Evolutionary conservation across 176 grass and related monocot species (phyloP).

Genomic region (Triticum monococcum): DNA sequence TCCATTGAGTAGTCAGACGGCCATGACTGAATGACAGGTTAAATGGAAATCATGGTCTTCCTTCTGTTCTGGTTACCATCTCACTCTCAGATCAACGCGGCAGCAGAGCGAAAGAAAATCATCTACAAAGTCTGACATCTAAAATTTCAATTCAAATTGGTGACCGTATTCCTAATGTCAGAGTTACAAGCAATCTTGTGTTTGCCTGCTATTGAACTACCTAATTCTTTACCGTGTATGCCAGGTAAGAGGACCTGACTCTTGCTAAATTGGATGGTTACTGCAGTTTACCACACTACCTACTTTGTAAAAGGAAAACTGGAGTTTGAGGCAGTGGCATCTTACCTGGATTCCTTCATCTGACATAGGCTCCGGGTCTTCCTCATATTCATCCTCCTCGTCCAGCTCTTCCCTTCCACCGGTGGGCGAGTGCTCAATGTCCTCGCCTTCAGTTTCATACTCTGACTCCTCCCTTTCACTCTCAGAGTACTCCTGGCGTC

Average conservation of each 20-base stretch:
- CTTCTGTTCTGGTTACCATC: background rate
- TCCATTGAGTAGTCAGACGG: background rate
- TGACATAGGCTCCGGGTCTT: conserved; percentile 59
- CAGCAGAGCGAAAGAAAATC: background rate
- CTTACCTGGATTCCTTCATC: conserved; percentile 78
- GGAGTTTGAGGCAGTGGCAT: conserved; percentile 1
- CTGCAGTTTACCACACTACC: background rate
- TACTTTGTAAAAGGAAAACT: background rate
- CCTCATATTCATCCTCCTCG: conserved; percentile 89
- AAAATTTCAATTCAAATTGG: background rate
- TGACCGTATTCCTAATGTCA: background rate
- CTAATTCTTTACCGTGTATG: background rate
- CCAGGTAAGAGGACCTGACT: background rate
- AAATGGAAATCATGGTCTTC: background rate
- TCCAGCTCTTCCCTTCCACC: conserved; percentile 66
- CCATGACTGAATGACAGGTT: background rate
- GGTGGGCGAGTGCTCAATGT: conserved; percentile 66
- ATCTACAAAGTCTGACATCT: background rate
- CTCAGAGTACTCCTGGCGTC: conserved; percentile 62
- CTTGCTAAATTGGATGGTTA: background rate
- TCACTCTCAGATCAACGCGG: background rate
- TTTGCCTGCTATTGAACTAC: background rate
- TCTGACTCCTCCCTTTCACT: conserved; percentile 85
- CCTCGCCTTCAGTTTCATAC: conserved; percentile 94
- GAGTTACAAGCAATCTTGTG: background rate